These are phyloP conservation scores for cucumber (Cucumis sativus) DNA, from an alignment of 306 rosid genomes.

Conservation along the genomic window DNA sequence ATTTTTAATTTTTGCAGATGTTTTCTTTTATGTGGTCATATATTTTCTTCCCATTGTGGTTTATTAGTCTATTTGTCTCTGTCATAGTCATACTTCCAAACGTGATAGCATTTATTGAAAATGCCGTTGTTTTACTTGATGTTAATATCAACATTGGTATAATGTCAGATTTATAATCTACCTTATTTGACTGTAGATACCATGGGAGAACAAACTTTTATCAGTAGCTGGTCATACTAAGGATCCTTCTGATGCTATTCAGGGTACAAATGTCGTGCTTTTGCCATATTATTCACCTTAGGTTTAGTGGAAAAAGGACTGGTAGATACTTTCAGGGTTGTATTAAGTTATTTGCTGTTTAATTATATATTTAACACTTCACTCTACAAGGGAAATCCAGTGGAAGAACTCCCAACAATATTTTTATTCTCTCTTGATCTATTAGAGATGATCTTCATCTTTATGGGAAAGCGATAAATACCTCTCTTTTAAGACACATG, in stretches of 20 bases:
- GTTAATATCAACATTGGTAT: neutral
- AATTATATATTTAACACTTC: neutral
- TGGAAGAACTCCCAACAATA: neutral
- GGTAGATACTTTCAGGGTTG: neutral
- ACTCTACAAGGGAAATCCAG: neutral
- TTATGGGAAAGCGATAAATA: neutral
- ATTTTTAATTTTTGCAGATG: neutral
- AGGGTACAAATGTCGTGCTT: constrained; percentile 28
- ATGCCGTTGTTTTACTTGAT: neutral
- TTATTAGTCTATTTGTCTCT: neutral
- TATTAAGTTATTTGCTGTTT: neutral
- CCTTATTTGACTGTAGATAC: constrained; percentile 36
- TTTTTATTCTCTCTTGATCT: neutral
- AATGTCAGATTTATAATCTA: neutral
- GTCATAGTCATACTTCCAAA: neutral
- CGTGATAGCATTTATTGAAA: neutral
- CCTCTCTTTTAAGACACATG: neutral
- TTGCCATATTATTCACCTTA: neutral
- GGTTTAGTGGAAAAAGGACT: neutral
- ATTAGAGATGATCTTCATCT: neutral
- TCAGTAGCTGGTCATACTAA: constrained; percentile 82
- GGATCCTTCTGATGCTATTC: constrained; percentile 69
- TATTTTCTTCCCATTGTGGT: neutral
- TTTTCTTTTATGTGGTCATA: neutral
- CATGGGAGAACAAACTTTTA: constrained; percentile 76